phyloP scores from a whole-genome alignment of 441 rosid genomes.

The Erodium moschatum region DNA sequence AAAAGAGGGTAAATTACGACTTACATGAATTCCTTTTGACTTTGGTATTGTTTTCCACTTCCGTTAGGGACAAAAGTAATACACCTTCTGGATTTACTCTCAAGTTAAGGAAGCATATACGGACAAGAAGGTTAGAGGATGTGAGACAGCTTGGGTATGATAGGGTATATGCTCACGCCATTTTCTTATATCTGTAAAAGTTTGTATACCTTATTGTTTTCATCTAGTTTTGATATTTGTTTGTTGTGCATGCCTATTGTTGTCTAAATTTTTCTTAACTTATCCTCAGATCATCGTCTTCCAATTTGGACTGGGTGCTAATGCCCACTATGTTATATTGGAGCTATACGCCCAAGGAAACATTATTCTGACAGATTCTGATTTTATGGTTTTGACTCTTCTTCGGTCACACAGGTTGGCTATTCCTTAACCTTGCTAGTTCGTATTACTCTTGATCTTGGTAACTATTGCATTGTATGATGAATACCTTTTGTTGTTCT shows the following conservation, averaged over 20 bases:
- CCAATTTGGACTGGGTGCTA: conserved; percentile 82
- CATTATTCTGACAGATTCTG: conserved; percentile 83
- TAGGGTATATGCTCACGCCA: conserved; percentile 41
- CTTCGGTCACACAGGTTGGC: conserved; percentile 89
- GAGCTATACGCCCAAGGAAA: conserved; percentile 98
- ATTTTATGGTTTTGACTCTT: conserved; percentile 76
- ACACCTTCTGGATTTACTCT: conserved; percentile 97
- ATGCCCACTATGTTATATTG: conserved; percentile 81
- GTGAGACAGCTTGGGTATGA: conserved; percentile 96
- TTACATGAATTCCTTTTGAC: neutral
- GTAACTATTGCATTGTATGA: neutral
- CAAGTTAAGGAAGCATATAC: conserved; percentile 80
- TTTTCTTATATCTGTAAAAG: conserved; percentile 3
- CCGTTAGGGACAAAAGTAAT: conserved; percentile 80
- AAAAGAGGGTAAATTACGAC: neutral
- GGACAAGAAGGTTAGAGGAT: conserved; percentile 93
- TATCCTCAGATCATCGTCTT: conserved; percentile 66
- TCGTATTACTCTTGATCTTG: neutral
- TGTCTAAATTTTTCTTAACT: conserved; percentile 14
- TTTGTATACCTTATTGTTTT: neutral
- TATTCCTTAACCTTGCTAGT: conserved; percentile 10
- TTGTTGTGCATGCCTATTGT: neutral
- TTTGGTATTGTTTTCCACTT: conserved; percentile 10
- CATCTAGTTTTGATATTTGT: neutral
- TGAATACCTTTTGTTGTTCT: neutral